These are phyloP conservation scores for Colletotrichum sp. DNA, from an alignment of 2,329 filamentous ascomycete species.

Conservation along the genomic window DNA sequence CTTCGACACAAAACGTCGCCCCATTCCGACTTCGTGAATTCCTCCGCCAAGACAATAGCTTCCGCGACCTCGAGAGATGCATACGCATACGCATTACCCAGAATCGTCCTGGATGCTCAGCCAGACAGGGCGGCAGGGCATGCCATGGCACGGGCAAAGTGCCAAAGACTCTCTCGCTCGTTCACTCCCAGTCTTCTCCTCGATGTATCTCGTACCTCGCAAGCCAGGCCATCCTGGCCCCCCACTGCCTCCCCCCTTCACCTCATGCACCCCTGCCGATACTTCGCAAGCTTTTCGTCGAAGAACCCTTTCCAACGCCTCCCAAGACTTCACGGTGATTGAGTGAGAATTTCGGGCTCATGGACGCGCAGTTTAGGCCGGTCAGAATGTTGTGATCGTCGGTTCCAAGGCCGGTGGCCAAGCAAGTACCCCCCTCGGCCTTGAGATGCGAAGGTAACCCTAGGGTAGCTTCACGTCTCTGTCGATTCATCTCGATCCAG, in stretches of 20 bases:
- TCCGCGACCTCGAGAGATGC: background rate
- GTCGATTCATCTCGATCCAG: slow-evolving; percentile 18
- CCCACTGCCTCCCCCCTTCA: background rate
- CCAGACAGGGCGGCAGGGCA: background rate
- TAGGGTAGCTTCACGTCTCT: background rate
- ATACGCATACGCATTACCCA: background rate
- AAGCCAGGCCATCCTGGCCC: background rate
- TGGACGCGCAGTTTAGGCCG: background rate
- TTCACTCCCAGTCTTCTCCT: background rate
- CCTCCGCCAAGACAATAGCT: slow-evolving; percentile 18
- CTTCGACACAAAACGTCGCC: slow-evolving; percentile 15
- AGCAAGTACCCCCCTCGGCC: background rate
- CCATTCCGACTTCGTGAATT: background rate
- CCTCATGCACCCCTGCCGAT: background rate
- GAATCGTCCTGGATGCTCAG: background rate
- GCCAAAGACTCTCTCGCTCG: background rate
- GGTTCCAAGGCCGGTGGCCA: background rate
- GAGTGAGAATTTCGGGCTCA: background rate
- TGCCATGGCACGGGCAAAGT: background rate
- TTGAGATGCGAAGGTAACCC: slow-evolving; percentile 9
- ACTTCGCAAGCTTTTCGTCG: background rate
- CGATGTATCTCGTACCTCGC: background rate
- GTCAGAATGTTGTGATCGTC: slow-evolving; percentile 6
- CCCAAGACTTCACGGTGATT: background rate
- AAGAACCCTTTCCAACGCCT: slow-evolving; percentile 8